Conservation (phyloP, 2,329 filamentous ascomycete genomes). For the Colletotrichum musicola region DNA sequence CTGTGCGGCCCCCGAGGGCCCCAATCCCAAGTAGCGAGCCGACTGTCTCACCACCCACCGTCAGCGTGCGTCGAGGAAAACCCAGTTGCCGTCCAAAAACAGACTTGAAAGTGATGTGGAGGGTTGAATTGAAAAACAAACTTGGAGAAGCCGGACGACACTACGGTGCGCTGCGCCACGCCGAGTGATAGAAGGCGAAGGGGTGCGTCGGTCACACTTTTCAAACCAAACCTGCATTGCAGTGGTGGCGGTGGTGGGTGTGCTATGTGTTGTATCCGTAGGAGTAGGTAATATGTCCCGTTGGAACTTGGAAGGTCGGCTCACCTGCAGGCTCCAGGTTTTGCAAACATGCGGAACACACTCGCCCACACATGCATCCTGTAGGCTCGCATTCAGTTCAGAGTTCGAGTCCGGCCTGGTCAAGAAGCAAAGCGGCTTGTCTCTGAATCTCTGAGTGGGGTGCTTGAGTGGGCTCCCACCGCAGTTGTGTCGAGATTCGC, state of each 20-base stretch:
- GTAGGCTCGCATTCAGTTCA: neutral
- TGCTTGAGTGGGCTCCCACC: constrained; percentile 15
- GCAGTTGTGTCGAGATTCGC: constrained; percentile 15
- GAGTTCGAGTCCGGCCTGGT: neutral
- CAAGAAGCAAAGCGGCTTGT: constrained; percentile 17
- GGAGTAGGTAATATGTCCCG: too few relatives aligned
- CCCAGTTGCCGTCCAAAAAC: constrained; percentile 1
- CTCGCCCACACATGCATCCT: constrained; percentile 9
- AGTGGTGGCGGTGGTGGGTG: constrained; percentile 8
- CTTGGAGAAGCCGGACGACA: neutral
- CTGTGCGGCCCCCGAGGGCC: constrained; percentile 1
- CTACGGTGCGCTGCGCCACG: constrained; percentile 4
- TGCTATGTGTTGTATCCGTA: neutral
- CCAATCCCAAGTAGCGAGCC: neutral
- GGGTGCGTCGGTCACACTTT: constrained; percentile 33
- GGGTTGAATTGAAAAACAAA: neutral
- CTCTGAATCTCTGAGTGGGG: constrained; percentile 11
- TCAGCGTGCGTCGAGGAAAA: neutral
- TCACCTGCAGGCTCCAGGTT: constrained; percentile 3
- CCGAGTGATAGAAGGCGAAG: constrained; percentile 29
- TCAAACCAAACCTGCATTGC: constrained; percentile 35
- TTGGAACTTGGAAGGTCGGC: neutral
- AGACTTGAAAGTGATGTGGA: neutral
- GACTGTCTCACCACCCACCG: neutral
- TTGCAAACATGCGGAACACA: constrained; percentile 10